These are phyloP conservation scores for Stemphylium vesicarium DNA, from an alignment of 2,329 filamentous ascomycete species.

Conservation along the genomic window DNA sequence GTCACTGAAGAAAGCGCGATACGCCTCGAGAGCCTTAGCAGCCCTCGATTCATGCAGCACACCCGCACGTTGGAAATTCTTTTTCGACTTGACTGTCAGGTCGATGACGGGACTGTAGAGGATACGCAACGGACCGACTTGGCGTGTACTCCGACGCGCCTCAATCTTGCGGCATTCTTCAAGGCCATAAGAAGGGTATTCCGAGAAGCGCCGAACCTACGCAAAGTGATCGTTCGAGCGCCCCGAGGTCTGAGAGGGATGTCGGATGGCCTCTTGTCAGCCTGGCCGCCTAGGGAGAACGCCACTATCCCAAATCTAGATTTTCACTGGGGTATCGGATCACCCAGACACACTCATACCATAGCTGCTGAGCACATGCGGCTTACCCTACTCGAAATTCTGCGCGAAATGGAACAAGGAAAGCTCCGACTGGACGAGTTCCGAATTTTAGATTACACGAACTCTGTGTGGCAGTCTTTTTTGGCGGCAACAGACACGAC, in stretches of 20 bases:
- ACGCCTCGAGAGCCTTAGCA: slow-evolving; percentile 1
- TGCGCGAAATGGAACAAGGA: not conserved
- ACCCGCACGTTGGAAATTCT: slow-evolving; percentile 3
- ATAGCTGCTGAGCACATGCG: not conserved
- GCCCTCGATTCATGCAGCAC: slow-evolving; percentile 1
- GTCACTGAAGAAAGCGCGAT: not conserved
- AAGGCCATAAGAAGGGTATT: not conserved
- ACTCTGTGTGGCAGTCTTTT: slow-evolving; percentile 1
- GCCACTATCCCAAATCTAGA: not conserved
- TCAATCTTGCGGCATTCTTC: not conserved
- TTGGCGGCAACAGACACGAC: not conserved
- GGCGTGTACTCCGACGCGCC: not conserved
- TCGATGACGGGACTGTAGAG: not conserved
- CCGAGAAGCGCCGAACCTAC: not conserved
- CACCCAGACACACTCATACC: not conserved
- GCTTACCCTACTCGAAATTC: not conserved
- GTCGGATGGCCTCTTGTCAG: not conserved
- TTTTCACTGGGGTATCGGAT: not conserved
- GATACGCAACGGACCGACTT: no score
- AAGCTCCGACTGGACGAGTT: not conserved
- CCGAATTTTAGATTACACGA: not conserved
- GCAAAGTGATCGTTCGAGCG: not conserved
- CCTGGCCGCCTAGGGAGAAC: no score
- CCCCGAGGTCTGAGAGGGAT: not conserved
- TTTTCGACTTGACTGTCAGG: not conserved